phyloP scores from a whole-genome alignment of 1,139 yeast species.

The Kazachstania sp. region DNA sequence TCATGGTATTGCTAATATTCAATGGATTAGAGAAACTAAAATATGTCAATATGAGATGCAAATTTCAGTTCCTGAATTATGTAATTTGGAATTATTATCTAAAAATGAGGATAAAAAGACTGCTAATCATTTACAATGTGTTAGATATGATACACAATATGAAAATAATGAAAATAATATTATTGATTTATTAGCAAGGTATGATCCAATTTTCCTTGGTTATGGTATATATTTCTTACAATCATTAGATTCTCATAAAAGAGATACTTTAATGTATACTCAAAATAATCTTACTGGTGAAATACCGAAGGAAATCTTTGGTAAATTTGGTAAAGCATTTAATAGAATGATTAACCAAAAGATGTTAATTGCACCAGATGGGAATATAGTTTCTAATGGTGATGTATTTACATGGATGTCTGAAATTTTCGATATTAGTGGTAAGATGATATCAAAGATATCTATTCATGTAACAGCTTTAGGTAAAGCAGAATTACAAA shows the following conservation, averaged over 20 bases:
- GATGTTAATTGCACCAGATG: conserved; percentile 15
- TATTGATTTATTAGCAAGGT: conserved; percentile 14
- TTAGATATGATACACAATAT: conserved; percentile 1
- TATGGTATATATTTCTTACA: conserved; percentile 19
- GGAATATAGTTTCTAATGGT: conserved; percentile 8
- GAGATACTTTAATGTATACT: conserved; percentile 17
- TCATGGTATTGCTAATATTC: conserved; percentile 30
- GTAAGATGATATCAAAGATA: conserved; percentile 6
- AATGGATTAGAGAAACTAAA: conserved; percentile 50
- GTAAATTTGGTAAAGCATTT: conserved; percentile 16
- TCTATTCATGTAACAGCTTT: not conserved
- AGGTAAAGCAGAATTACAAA: conserved; percentile 1
- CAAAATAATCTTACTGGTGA: not conserved
- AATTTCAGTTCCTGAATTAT: conserved; percentile 52
- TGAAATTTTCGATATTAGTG: conserved; percentile 18
- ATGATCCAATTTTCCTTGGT: conserved; percentile 22
- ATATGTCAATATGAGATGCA: conserved; percentile 65
- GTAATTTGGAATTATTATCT: conserved; percentile 33
- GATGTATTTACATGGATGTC: conserved; percentile 21
- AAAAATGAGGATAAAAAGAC: conserved; percentile 19
- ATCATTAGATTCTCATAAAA: conserved; percentile 7
- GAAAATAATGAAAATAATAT: conserved; percentile 2
- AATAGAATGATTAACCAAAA: conserved; percentile 13
- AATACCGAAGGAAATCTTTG: not conserved
- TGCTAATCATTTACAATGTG: conserved; percentile 17